Base-by-base conservation (phyloP, 192 early-diverging fungal species). In the Backusella sp. region DNA sequence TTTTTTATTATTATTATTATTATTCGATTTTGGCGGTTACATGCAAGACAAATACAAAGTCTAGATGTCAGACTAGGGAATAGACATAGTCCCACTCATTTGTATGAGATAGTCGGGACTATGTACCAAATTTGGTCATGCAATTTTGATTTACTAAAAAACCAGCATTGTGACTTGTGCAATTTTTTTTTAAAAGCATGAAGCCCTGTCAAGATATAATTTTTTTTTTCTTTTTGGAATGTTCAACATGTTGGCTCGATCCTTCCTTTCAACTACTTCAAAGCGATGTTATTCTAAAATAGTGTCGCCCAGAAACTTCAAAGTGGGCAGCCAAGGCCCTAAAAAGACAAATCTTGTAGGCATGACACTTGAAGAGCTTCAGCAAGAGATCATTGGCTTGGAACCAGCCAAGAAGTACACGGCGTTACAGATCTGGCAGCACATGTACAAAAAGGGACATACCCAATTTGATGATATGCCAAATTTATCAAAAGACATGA, bases 401-500 rank as follows among this genome's bases (percentile, higher is more conserved):
- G 19, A 77, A 4, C 74, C 74, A 17, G 41, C 67, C n/a, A 85
- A 85, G 35, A 79, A 79, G 14, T 87, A 77, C 59, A 85, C 84
- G 0, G 79, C 84, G 3, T 26, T n/a, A 17, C 86, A 87, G 66
- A 77, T 87, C 30, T 87, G 82, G 82, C 69, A 78, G 0, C 81
- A 78, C 65, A 76, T 87, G 49, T 87, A 87, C 56, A 80, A 81
- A 42, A 74, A 85, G 26, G 93, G 93, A n/a, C 78, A 76, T 1
- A 87, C 86, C 3, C 75, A 74, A 56, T 91, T 95, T 53, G 85
- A 90, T 30, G 90, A 91, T n/a, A 93, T 95, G 87, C 72, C 85
- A 6, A 88, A 86, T 59, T 70, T 95, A 67, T 84, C 89, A 9
- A 86, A 86, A 49, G 42, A 59, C 2, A 59, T 91, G 17, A 86